Evolutionary conservation across 2,329 filamentous ascomycete genomes (phyloP).

Genomic region (Diplodia intermedia): DNA sequence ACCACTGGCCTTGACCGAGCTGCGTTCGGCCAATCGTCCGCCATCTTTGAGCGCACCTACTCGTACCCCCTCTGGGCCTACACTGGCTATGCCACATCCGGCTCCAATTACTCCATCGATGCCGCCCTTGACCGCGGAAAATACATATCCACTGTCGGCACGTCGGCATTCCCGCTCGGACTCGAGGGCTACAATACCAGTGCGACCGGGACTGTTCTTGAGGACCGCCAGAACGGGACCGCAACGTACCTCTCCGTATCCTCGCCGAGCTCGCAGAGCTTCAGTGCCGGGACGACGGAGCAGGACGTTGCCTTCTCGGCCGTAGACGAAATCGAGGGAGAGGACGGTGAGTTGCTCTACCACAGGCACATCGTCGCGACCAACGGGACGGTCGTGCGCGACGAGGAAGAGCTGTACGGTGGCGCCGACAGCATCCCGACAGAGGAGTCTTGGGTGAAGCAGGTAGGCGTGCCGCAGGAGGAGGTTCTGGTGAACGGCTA

Average conservation of each 20-base stretch:
- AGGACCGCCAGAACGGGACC: conserved; percentile 61
- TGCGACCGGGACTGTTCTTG: conserved; percentile 41
- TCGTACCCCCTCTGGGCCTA: conserved; percentile 68
- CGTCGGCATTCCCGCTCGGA: conserved; percentile 64
- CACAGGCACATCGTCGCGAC: conserved; percentile 61
- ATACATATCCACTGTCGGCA: conserved; percentile 54
- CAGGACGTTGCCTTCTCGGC: conserved; percentile 63
- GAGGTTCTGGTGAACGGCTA: neutral
- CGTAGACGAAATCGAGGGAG: neutral
- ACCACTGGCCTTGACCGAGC: conserved; percentile 58
- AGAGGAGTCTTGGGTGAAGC: neutral
- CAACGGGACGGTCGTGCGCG: conserved; percentile 59
- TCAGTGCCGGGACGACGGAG: conserved; percentile 62
- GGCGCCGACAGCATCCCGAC: neutral
- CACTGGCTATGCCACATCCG: conserved; percentile 54
- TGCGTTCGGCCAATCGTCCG: conserved; percentile 38
- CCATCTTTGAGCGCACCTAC: conserved; percentile 55
- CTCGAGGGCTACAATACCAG: conserved; percentile 62
- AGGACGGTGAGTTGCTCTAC: conserved; percentile 57
- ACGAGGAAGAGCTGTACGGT: neutral
- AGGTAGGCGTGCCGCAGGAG: neutral
- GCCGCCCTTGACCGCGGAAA: conserved; percentile 60
- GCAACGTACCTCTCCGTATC: conserved; percentile 61
- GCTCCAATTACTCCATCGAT: conserved; percentile 54
- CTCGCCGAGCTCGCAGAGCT: conserved; percentile 53